Evolutionary conservation across 345 rosid species (phyloP).

Genomic region (Brassica nigra): DNA sequence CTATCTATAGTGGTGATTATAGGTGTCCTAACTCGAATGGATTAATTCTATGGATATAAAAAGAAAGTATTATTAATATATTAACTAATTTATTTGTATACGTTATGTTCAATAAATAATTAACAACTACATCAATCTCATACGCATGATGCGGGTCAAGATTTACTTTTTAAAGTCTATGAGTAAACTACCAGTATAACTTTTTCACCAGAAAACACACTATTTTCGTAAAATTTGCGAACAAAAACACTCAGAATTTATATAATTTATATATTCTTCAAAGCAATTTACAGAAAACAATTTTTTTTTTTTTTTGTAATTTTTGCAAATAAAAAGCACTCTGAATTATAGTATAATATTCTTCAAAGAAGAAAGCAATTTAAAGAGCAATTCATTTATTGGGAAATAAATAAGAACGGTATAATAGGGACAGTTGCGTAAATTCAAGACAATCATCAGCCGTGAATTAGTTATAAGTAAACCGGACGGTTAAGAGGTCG

Average conservation of each 20-base stretch:
- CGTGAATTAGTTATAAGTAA: constrained; percentile 1
- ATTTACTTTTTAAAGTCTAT: background rate
- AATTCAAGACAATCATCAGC: constrained; percentile 15
- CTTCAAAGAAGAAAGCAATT: background rate
- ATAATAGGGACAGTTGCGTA: constrained; percentile 35
- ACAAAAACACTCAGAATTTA: too few relatives aligned
- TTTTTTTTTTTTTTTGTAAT: background rate
- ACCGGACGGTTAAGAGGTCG: constrained; percentile 36
- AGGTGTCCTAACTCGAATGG: constrained; percentile 24
- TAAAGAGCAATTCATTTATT: background rate
- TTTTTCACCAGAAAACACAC: background rate
- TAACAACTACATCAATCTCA: background rate
- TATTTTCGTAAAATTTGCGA: background rate
- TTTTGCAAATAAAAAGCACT: background rate
- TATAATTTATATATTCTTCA: too few relatives aligned
- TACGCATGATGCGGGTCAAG: background rate
- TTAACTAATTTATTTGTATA: background rate
- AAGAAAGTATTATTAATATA: background rate
- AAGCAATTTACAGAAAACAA: too few relatives aligned
- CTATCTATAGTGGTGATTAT: constrained; percentile 11
- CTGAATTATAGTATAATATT: background rate
- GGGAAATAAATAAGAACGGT: constrained; percentile 17
- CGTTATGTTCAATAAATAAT: background rate
- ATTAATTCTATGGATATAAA: background rate
- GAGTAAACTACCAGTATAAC: background rate